These are phyloP conservation scores for Auricularia sp. DNA, from an alignment of 768 basidiomycete species.

Conservation along the genomic window DNA sequence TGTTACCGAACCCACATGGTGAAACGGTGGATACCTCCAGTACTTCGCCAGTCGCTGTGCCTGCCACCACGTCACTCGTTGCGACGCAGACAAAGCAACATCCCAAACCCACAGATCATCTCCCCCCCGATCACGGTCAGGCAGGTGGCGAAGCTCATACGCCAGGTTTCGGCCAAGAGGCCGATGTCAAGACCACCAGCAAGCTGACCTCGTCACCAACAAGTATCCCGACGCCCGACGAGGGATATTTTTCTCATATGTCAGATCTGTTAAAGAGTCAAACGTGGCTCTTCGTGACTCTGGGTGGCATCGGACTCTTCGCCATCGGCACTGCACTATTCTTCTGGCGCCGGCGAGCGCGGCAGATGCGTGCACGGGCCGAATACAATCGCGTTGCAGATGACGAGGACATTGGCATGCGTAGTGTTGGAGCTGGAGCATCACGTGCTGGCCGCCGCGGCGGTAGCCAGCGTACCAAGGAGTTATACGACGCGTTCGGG, in stretches of 20 bases:
- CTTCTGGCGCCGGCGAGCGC: slow-evolving; percentile 63
- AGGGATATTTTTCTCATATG: slow-evolving; percentile 80
- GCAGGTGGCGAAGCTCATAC: slow-evolving; percentile 72
- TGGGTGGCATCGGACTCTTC: slow-evolving; percentile 70
- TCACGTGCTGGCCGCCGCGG: slow-evolving; percentile 21
- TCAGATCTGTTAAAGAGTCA: slow-evolving; percentile 60
- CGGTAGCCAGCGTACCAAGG: slow-evolving; percentile 48
- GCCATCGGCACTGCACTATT: slow-evolving; percentile 58
- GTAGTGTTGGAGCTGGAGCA: slow-evolving; percentile 36
- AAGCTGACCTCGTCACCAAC: slow-evolving; percentile 21
- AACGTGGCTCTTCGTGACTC: slow-evolving; percentile 84
- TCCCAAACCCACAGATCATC: slow-evolving; percentile 75
- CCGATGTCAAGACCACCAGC: slow-evolving; percentile 14
- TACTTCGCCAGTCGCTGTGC: slow-evolving; percentile 26
- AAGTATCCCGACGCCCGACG: slow-evolving; percentile 53
- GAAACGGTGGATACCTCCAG: slow-evolving; percentile 20
- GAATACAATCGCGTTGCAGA: slow-evolving; percentile 51
- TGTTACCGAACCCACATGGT: slow-evolving; percentile 14
- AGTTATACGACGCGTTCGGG: slow-evolving; percentile 94
- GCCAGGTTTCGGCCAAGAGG: slow-evolving; percentile 48
- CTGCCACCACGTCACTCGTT: slow-evolving; percentile 26
- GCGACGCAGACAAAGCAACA: slow-evolving; percentile 45
- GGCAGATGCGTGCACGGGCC: slow-evolving; percentile 25
- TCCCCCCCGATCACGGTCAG: slow-evolving; percentile 78
- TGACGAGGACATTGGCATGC: slow-evolving; percentile 72